phyloP scores from a whole-genome alignment of 306 rosid genomes.

The Medicago ruthenica region DNA sequence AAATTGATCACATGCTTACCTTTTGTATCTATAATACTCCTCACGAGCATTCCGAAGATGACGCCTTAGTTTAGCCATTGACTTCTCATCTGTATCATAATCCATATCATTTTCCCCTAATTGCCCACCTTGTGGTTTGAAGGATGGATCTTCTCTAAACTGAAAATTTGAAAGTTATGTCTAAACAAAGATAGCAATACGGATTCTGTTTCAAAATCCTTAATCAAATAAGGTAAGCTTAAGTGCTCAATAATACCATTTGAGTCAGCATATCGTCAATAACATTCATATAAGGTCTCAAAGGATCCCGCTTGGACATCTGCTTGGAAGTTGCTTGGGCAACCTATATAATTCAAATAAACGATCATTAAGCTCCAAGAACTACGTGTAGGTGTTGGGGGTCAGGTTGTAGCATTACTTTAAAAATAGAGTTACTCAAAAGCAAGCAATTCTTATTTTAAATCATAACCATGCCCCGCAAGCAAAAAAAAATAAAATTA shows the following conservation, averaged over 20 bases:
- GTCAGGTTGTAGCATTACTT: not conserved
- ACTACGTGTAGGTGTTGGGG: not conserved
- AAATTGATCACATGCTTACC: constrained; percentile 55
- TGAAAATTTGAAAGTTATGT: constrained; percentile 46
- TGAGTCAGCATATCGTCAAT: constrained; percentile 79
- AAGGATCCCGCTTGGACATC: constrained; percentile 94
- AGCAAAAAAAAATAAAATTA: not conserved
- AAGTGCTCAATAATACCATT: constrained; percentile 65
- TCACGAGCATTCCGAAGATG: constrained; percentile 90
- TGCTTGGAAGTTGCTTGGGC: constrained; percentile 97
- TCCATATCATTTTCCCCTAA: constrained; percentile 96
- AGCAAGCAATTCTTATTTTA: constrained; percentile 18
- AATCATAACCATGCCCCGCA: not conserved
- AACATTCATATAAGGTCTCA: constrained; percentile 87
- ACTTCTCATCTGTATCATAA: constrained; percentile 95
- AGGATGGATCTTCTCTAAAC: constrained; percentile 90
- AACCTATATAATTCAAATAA: constrained; percentile 61
- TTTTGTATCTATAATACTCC: constrained; percentile 86
- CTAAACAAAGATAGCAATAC: constrained; percentile 38
- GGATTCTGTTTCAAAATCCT: constrained; percentile 13
- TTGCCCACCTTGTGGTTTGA: constrained; percentile 93
- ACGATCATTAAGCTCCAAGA: constrained; percentile 31
- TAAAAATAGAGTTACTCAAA: constrained; percentile 14
- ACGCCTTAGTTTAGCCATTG: constrained; percentile 93
- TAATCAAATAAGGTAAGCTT: constrained; percentile 22